Evolutionary conservation across 2,329 filamentous ascomycete species (phyloP).

Genomic region (Cordyceps fumosorosea): DNA sequence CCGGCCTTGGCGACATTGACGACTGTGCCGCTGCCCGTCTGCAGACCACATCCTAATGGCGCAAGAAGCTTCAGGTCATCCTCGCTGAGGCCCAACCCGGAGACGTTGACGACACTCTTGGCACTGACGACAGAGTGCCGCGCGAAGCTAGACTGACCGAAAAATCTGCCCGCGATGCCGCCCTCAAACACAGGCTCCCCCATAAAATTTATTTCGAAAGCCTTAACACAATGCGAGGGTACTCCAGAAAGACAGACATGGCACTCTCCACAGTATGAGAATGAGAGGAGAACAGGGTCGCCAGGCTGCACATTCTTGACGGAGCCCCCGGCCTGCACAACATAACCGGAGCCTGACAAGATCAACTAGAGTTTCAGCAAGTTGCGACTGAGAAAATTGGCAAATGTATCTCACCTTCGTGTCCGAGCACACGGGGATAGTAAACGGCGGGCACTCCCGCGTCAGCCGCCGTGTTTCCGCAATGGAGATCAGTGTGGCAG

Average conservation of each 20-base stretch:
- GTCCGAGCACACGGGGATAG: slow-evolving; percentile 36
- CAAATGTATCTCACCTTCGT: slow-evolving; percentile 38
- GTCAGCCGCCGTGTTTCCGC: slow-evolving; percentile 28
- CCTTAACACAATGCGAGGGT: slow-evolving; percentile 42
- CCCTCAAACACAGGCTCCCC: slow-evolving; percentile 18
- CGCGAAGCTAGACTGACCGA: slow-evolving; percentile 30
- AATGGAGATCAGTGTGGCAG: slow-evolving; percentile 47
- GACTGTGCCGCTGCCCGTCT: slow-evolving; percentile 30
- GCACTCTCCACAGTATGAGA: slow-evolving; percentile 33
- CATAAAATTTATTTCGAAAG: slow-evolving; percentile 42
- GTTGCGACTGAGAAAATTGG: neutral
- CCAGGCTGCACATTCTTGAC: slow-evolving; percentile 42
- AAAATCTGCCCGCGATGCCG: slow-evolving; percentile 22
- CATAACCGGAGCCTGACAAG: slow-evolving; percentile 36
- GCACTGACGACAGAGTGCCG: slow-evolving; percentile 25
- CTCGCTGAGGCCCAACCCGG: slow-evolving; percentile 14
- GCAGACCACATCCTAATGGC: slow-evolving; percentile 30
- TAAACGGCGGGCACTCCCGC: slow-evolving; percentile 15
- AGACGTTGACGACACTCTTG: slow-evolving; percentile 25
- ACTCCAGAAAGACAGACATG: slow-evolving; percentile 39
- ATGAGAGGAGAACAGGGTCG: slow-evolving; percentile 47
- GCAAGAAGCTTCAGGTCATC: slow-evolving; percentile 27
- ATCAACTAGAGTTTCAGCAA: neutral
- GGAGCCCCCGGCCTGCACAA: slow-evolving; percentile 35
- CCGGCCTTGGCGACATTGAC: slow-evolving; percentile 24